Percentiles rank a stretch among this genome's conserved stretches.
These are phyloP conservation scores for Fusarium citri DNA, from an alignment of 2,329 filamentous ascomycete species.

Conservation along the genomic window DNA sequence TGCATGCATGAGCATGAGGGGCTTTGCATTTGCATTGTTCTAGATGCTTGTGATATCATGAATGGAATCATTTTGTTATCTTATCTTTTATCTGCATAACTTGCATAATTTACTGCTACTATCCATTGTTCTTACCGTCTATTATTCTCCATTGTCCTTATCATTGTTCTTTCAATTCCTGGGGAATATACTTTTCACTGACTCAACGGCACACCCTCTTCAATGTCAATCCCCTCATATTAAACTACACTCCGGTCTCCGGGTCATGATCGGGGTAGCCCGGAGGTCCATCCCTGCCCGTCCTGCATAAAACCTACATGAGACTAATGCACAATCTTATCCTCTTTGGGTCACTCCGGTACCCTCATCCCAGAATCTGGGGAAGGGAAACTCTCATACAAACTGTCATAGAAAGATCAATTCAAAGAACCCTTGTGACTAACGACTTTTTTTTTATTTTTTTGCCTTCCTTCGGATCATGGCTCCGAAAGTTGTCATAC, in stretches of 20 bases:
- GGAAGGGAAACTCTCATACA: constrained; percentile 6
- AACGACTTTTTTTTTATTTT: constrained; percentile 4
- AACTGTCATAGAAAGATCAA: not conserved
- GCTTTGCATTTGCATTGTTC: constrained; percentile 7
- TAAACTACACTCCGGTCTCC: not conserved
- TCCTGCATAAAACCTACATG: constrained; percentile 26
- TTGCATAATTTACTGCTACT: not conserved
- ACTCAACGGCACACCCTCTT: not conserved
- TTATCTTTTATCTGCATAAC: not conserved
- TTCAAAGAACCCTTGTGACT: constrained; percentile 18
- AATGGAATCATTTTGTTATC: constrained; percentile 18
- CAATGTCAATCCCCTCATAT: not conserved
- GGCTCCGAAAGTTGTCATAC: constrained; percentile 21
- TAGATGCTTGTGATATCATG: constrained; percentile 24
- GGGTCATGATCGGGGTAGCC: constrained; percentile 19
- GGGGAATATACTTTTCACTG: not conserved
- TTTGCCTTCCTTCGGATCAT: constrained; percentile 34
- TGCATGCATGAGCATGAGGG: constrained; percentile 6
- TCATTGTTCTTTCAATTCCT: not conserved
- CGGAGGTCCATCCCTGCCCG: constrained; percentile 25
- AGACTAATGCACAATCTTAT: constrained; percentile 32
- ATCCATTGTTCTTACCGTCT: not conserved
- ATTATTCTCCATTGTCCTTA: too few species aligned
- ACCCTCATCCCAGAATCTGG: constrained; percentile 35
- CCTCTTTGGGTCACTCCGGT: constrained; percentile 39